These are phyloP conservation scores for Torulaspora franciscae DNA, from an alignment of 805 yeast genomes.

Conservation along the genomic window DNA sequence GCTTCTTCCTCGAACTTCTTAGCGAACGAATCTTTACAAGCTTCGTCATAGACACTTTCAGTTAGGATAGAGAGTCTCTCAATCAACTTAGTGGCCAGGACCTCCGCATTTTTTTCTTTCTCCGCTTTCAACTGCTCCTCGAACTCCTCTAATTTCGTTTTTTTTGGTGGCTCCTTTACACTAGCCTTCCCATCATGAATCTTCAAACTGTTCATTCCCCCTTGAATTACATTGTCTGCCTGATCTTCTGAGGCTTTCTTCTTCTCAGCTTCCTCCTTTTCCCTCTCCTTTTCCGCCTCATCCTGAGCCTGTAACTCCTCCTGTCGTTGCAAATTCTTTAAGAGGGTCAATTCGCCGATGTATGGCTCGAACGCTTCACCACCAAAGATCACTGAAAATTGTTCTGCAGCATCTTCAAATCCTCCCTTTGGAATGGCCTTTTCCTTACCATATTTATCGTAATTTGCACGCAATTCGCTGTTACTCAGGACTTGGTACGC, in stretches of 20 bases:
- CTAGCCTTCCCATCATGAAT: conserved; percentile 20
- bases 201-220: conserved; percentile 8
- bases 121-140: conserved; percentile 74
- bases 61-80: conserved; percentile 51
- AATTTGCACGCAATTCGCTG: conserved; percentile 55
- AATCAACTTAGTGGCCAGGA: conserved; percentile 53
- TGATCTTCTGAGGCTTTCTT: conserved; percentile 5
- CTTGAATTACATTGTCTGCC: conserved; percentile 3
- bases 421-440: conserved; percentile 66
- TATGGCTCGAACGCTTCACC: conserved; percentile 84
- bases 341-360: conserved; percentile 81
- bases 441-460: conserved; percentile 73
- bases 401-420: conserved; percentile 70
- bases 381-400: conserved; percentile 71
- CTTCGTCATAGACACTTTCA: conserved; percentile 59
- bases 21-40: conserved; percentile 58
- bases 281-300: conserved; percentile 38
- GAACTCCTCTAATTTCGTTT: conserved; percentile 50
- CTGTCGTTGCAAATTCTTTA: conserved; percentile 67
- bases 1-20: conserved; percentile 74
- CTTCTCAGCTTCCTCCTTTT: conserved; percentile 24
- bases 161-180: conserved; percentile 38
- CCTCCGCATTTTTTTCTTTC: conserved; percentile 59
- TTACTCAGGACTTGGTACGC: conserved; percentile 77
- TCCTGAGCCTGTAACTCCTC: conserved; percentile 48